Evolutionary conservation across 2,329 filamentous ascomycete species (phyloP).

Genomic region (Akanthomyces lecanii): DNA sequence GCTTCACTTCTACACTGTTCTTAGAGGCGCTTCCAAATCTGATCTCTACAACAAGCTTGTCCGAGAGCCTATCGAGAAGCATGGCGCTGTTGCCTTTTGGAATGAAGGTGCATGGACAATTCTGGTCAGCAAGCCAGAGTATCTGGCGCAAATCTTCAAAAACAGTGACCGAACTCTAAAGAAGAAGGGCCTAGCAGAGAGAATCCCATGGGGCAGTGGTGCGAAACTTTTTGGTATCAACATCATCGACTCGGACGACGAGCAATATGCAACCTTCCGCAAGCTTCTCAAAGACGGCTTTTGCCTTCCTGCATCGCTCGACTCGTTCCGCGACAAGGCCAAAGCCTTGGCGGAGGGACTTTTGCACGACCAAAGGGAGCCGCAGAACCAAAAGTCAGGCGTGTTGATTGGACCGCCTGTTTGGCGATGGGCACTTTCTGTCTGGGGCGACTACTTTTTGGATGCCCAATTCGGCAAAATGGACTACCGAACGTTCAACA

Average conservation of each 20-base stretch:
- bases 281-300: conserved; percentile 7
- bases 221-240: conserved; percentile 9
- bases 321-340: background rate
- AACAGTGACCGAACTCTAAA: background rate
- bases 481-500: background rate
- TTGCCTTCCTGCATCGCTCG: background rate
- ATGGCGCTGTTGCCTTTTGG: conserved; percentile 8
- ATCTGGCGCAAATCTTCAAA: conserved; percentile 2
- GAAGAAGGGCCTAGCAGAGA: background rate
- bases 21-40: background rate
- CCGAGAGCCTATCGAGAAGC: background rate
- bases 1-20: background rate
- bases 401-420: background rate
- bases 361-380: background rate
- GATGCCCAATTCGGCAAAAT: background rate
- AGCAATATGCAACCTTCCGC: background rate
- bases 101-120: conserved; percentile 4
- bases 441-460: conserved; percentile 12
- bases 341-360: background rate
- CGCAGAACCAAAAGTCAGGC: background rate
- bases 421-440: conserved; percentile 3
- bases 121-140: conserved; percentile 2
- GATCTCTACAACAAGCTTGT: conserved; percentile 1
- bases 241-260: conserved; percentile 10
- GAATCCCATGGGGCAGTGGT: conserved; percentile 1